A percentile compares a stretch with the other conserved stretches of the same genome.
These are phyloP conservation scores for Gnaphalium uliginosum DNA, from an alignment of 129 eudicot species.

Conservation along the genomic window DNA sequence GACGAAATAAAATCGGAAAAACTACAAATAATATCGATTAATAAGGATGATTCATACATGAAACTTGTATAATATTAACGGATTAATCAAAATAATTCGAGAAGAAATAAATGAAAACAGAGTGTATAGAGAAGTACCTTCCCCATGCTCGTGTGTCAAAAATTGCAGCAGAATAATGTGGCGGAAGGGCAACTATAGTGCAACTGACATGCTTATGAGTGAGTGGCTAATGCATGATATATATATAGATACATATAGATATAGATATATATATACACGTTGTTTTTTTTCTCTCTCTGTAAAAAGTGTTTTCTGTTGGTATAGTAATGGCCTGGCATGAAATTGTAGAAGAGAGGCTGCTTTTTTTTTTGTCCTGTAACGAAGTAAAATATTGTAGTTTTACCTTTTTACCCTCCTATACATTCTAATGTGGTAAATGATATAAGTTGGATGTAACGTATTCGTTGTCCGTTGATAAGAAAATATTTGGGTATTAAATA, in stretches of 20 bases:
- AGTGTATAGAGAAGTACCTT: background rate
- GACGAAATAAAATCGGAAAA: background rate
- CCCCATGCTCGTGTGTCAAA: background rate
- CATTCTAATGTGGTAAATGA: background rate
- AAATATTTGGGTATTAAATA: too few relatives aligned
- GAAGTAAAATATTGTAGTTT: background rate
- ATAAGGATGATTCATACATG: background rate
- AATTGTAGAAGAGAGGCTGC: background rate
- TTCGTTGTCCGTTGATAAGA: too few relatives aligned
- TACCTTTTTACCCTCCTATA: background rate
- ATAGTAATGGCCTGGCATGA: background rate
- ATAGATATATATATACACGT: background rate
- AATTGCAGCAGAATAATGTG: constrained; percentile 8
- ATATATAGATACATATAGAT: constrained; percentile 4
- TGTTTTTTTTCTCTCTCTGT: constrained; percentile 10
- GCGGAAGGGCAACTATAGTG: constrained; percentile 23
- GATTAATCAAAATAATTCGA: background rate
- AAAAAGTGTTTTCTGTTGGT: background rate
- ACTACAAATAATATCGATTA: background rate
- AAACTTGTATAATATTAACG: background rate
- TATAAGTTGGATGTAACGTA: too few relatives aligned
- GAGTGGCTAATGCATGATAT: background rate
- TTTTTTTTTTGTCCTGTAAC: background rate
- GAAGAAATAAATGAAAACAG: background rate
- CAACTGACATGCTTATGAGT: constrained; percentile 24